Evolutionary conservation across 2,329 filamentous ascomycete species (phyloP).

Genomic region (Podosphaera xanthii): DNA sequence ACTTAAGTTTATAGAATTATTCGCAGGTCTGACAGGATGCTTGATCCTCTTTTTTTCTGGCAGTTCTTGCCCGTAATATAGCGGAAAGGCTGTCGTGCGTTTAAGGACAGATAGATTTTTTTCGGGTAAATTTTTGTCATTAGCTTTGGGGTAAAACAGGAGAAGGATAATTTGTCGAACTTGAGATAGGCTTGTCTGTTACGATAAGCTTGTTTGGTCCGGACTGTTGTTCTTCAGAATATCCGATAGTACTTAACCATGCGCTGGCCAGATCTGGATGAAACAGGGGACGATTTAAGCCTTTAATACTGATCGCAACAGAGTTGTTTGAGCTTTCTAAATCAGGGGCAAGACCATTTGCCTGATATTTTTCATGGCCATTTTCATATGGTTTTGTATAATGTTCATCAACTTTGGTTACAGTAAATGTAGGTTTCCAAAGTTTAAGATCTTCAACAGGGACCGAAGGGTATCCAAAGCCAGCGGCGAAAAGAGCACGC

Average conservation of each 20-base stretch:
- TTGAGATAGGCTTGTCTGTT: background rate
- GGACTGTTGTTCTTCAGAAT: conserved; percentile 31
- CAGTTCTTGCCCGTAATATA: too few species aligned
- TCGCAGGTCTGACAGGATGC: too few species aligned
- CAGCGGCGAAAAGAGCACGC: conserved; percentile 63
- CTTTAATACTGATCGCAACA: conserved; percentile 46
- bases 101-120: too few species aligned
- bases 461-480: conserved; percentile 60
- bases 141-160: too few species aligned
- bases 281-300: conserved; percentile 79
- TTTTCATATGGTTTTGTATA: conserved; percentile 18
- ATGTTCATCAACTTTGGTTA: conserved; percentile 62
- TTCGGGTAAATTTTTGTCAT: too few species aligned
- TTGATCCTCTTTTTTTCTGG: too few species aligned
- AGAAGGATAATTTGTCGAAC: background rate
- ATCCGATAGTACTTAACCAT: conserved; percentile 69
- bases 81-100: too few species aligned
- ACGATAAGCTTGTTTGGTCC: conserved; percentile 5
- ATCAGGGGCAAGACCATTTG: background rate
- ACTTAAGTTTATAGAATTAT: too few species aligned
- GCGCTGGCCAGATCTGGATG: conserved; percentile 82
- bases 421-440: conserved; percentile 91
- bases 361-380: background rate
- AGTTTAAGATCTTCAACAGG: conserved; percentile 24
- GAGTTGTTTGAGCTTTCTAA: background rate